These are phyloP conservation scores for Phytophthora pisi DNA, from an alignment of 352 stramenopile species.

Conservation along the genomic window DNA sequence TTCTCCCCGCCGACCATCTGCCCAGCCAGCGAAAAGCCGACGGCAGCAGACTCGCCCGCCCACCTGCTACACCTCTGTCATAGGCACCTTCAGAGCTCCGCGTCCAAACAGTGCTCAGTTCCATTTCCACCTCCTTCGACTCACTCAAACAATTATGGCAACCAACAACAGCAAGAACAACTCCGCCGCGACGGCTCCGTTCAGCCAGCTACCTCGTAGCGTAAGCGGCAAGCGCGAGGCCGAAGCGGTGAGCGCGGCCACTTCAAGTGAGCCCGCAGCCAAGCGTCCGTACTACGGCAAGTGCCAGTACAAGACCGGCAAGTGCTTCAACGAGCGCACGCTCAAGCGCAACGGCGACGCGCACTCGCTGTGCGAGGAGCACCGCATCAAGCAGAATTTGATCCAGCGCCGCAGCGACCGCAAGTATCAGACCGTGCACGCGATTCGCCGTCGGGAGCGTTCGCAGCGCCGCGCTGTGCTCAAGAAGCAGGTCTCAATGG, in stretches of 20 bases:
- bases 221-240: conserved; percentile 26
- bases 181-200: conserved; percentile 2
- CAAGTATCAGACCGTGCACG: conserved; percentile 87
- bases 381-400: conserved; percentile 86
- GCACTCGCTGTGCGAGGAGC: conserved; percentile 84
- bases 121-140: conserved; percentile 20
- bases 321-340: conserved; percentile 88
- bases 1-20: conserved; percentile 41
- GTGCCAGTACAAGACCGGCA: conserved; percentile 90
- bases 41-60: conserved; percentile 29
- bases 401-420: conserved; percentile 83
- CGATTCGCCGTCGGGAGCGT: conserved; percentile 74
- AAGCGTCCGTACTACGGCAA: conserved; percentile 71
- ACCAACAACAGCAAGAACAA: conserved; percentile 23
- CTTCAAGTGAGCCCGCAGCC: conserved; percentile 8
- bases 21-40: conserved; percentile 33
- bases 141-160: conserved; percentile 45
- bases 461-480: conserved; percentile 78
- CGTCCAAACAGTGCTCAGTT: conserved; percentile 24
- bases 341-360: conserved; percentile 85
- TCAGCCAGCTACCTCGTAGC: conserved; percentile 9
- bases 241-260: conserved; percentile 11
- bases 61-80: conserved; percentile 11
- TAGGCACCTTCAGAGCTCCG: conserved; percentile 13
- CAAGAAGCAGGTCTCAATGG: conserved; percentile 86